These are phyloP conservation scores for Fusarium sp. DNA, from an alignment of 2,329 filamentous ascomycete species.

Conservation along the genomic window DNA sequence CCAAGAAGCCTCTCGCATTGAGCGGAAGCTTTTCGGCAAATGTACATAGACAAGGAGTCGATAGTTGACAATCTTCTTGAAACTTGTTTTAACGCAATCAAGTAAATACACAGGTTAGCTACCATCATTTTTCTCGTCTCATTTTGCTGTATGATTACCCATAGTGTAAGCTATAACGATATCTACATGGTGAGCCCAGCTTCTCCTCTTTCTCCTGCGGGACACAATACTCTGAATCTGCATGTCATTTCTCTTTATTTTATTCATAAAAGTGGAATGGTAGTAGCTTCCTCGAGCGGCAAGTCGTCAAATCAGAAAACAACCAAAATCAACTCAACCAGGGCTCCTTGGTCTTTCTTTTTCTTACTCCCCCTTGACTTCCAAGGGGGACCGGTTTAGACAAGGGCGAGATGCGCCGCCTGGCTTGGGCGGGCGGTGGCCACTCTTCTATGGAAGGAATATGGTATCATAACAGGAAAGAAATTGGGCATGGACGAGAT, in stretches of 20 bases:
- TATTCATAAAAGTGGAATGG: slow-evolving; percentile 33
- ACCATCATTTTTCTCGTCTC: slow-evolving; percentile 5
- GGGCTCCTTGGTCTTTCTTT: slow-evolving; percentile 28
- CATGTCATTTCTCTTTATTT: slow-evolving; percentile 40
- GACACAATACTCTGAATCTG: slow-evolving; percentile 24
- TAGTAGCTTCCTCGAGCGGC: slow-evolving; percentile 15
- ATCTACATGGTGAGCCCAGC: slow-evolving; percentile 27
- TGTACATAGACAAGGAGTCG: neutral
- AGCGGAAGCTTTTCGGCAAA: neutral
- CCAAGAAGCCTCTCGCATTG: neutral
- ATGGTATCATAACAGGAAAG: slow-evolving; percentile 54
- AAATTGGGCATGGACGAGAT: slow-evolving; percentile 45
- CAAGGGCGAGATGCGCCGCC: slow-evolving; percentile 36
- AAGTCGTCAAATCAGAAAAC: slow-evolving; percentile 12
- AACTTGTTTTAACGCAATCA: neutral
- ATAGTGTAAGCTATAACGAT: slow-evolving; percentile 31
- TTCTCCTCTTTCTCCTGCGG: neutral
- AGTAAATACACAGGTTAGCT: neutral
- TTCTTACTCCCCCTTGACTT: slow-evolving; percentile 18
- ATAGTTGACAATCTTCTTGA: neutral
- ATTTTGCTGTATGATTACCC: slow-evolving; percentile 14
- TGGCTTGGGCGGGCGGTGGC: slow-evolving; percentile 23
- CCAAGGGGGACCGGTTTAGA: slow-evolving; percentile 24
- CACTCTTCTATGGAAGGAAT: slow-evolving; percentile 51
- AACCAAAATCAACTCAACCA: slow-evolving; percentile 25